phyloP scores from a whole-genome alignment of 1,284 basidiomycete species.

The Heterobasidion annosum region DNA sequence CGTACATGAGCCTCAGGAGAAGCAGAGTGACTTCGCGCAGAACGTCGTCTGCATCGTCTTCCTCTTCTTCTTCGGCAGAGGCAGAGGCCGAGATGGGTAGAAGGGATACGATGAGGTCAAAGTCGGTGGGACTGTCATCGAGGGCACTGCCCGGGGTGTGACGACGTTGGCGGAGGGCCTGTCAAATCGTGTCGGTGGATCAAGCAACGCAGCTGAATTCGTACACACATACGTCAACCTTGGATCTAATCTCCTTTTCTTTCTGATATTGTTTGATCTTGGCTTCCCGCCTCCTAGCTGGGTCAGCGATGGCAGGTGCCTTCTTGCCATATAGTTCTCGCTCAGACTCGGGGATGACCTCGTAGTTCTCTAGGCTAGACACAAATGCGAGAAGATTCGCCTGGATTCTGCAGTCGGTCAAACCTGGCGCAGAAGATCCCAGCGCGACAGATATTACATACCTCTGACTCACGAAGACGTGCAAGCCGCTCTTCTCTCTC shows the following conservation, averaged over 20 bases:
- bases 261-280: conserved; percentile 85
- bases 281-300: conserved; percentile 63
- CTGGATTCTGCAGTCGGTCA: conserved; percentile 28
- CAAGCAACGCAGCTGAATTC: not conserved
- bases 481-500: conserved; percentile 52
- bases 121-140: conserved; percentile 34
- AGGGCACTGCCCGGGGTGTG: conserved; percentile 23
- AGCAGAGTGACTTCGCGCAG: conserved; percentile 61
- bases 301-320: conserved; percentile 45
- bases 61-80: conserved; percentile 46
- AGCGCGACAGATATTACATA: conserved; percentile 23
- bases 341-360: conserved; percentile 59
- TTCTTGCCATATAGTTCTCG: conserved; percentile 41
- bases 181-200: not conserved
- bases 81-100: conserved; percentile 34
- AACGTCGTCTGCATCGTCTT: conserved; percentile 55
- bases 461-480: conserved; percentile 51
- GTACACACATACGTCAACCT: conserved; percentile 49
- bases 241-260: conserved; percentile 70
- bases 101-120: conserved; percentile 54
- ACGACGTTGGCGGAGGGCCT: conserved; percentile 49
- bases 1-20: conserved; percentile 67
- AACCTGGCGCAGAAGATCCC: not conserved
- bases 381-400: conserved; percentile 50
- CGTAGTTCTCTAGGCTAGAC: conserved; percentile 55